Evolutionary conservation across 371 early-diverging fungal genomes (phyloP), one percentile per base, ranked within the genome.

Genomic region (Mucor irregularis): DNA sequence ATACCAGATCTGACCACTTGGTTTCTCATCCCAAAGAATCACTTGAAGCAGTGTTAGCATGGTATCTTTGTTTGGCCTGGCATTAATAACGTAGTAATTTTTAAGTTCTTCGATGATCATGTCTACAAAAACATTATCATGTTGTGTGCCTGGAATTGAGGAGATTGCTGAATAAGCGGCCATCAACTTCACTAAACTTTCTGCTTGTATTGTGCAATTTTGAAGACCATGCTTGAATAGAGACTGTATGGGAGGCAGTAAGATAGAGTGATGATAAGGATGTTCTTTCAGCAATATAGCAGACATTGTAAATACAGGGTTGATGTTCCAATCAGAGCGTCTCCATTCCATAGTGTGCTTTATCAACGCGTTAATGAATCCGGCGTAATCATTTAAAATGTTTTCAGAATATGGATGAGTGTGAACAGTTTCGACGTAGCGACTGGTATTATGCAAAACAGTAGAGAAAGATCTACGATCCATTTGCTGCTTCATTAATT

Each of bases 401-500:
- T 58, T 63, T 49, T 78, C 76, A 13, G 73, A 58, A 47, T 80
- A 82, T 2, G 80, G 78, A 35, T 74, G 69, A 0, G 78, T 76
- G 46, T 85, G 82, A 0, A 85, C 83, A 0, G 69, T 69, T 47
- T 83, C 78, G 0, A 85, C 73, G 45, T 85, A 85, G 1, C 76
- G 70, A 4, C 76, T 69, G 49, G 78, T 71, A 53, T 85, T 85
- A 40, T 70, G 68, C 22, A 85, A 49, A 16, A 85, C 81, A 3
- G 75, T 77, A 0, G 85, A 85, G 16, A 85, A 83, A 6, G 82
- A 71, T 13, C 66, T 62, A 3, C 81, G 70, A 14, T 82, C 82
- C 67, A 85, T 67, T 37, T 80, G 82, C 48, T 81, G 80, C 26
- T 76, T 83, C 72, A 76, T 76, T 37, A 85, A 58, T 31, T 83